phyloP scores from a whole-genome alignment of 441 rosid genomes.

The Syzygium malaccense region DNA sequence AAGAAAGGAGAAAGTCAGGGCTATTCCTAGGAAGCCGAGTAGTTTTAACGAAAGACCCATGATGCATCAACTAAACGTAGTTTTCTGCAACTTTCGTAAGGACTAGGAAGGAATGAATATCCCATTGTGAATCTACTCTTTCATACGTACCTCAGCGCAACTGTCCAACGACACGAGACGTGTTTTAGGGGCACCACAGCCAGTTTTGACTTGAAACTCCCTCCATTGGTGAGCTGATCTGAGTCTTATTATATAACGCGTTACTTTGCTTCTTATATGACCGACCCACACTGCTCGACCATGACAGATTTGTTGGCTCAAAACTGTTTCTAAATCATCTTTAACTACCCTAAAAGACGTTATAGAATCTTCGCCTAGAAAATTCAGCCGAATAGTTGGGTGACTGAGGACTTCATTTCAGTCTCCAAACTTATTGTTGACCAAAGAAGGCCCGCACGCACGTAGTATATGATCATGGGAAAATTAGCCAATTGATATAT shows the following conservation, averaged over 20 bases:
- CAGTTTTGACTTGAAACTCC: background rate
- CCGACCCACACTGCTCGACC: background rate
- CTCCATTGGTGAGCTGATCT: too few species aligned
- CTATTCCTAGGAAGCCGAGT: background rate
- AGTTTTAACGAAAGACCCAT: background rate
- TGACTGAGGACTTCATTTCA: background rate
- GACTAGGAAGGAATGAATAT: background rate
- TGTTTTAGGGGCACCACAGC: background rate
- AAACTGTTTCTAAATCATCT: background rate
- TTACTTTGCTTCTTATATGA: background rate
- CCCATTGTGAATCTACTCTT: background rate
- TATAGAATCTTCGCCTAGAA: background rate
- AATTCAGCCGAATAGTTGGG: background rate
- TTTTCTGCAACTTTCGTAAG: background rate
- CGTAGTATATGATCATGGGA: background rate
- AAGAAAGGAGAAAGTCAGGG: background rate
- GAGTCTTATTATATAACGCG: background rate
- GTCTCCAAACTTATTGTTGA: background rate
- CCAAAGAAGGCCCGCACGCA: background rate
- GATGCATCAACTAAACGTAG: background rate
- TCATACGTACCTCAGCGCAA: background rate
- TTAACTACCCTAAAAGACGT: background rate
- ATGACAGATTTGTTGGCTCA: accelerated
- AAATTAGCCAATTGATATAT: background rate
- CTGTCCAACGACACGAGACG: background rate